Evolutionary conservation across 2,329 filamentous ascomycete genomes (phyloP).

Genomic region (Oidium heveae): DNA sequence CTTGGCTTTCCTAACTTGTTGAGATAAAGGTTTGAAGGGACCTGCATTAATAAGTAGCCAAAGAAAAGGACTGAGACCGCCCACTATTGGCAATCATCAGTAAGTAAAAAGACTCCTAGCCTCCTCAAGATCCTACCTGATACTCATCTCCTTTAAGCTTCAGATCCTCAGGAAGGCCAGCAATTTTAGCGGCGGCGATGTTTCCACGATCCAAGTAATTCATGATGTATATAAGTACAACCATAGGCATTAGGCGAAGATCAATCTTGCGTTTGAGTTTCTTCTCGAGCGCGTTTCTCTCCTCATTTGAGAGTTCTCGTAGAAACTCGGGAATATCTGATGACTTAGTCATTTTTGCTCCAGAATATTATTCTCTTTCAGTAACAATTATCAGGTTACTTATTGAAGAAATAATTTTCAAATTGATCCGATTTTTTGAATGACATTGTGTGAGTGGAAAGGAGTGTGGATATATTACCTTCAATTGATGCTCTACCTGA

Average conservation of each 20-base stretch:
- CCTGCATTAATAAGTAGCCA: conserved; percentile 18
- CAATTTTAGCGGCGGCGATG: conserved; percentile 27
- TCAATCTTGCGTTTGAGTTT: conserved; percentile 39
- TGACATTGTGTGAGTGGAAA: too few species aligned
- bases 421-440: too few species aligned
- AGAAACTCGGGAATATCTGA: conserved; percentile 13
- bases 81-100: conserved; percentile 12
- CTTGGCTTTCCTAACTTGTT: conserved; percentile 23
- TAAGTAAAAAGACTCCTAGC: too few species aligned
- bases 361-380: too few species aligned
- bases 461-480: too few species aligned
- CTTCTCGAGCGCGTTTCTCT: conserved; percentile 25
- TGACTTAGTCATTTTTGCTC: neutral
- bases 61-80: conserved; percentile 18
- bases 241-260: conserved; percentile 34
- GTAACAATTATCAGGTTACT: too few species aligned
- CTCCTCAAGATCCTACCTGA: conserved; percentile 11
- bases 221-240: conserved; percentile 46
- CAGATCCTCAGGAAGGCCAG: conserved; percentile 21
- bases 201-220: conserved; percentile 38
- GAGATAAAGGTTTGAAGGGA: conserved; percentile 24
- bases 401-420: too few species aligned
- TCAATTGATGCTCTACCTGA: too few species aligned
- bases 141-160: conserved; percentile 18
- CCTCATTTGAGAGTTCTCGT: conserved; percentile 22